Conservation (phyloP, 106 monocot genomes). For the Agapanthus africanus region DNA sequence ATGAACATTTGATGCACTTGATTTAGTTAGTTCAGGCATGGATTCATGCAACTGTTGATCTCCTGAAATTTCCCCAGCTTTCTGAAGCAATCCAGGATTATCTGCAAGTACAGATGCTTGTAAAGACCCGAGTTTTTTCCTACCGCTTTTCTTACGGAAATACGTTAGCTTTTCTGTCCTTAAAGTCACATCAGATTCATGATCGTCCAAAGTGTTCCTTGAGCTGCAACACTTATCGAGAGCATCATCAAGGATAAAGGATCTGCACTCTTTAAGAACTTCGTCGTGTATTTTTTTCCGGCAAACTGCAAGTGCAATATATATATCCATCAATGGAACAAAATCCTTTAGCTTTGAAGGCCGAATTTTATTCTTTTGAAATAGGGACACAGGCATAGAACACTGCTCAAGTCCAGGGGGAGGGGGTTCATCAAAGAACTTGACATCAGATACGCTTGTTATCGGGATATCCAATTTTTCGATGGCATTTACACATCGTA, state of each 20-base stretch:
- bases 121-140: constrained; percentile 21
- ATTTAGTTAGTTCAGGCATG: constrained; percentile 4
- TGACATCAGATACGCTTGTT: constrained; percentile 10
- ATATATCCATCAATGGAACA: constrained; percentile 27
- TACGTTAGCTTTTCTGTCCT: constrained; percentile 49
- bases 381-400: constrained; percentile 11
- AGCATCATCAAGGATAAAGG: constrained; percentile 20
- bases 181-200: constrained; percentile 14
- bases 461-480: constrained; percentile 33
- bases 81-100: constrained; percentile 11
- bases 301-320: constrained; percentile 58
- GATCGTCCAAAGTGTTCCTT: constrained; percentile 14
- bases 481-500: constrained; percentile 30
- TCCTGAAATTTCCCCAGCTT: constrained; percentile 11
- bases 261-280: constrained; percentile 46
- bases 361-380: constrained; percentile 36
- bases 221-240: constrained; percentile 24
- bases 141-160: constrained; percentile 56
- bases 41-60: constrained; percentile 14
- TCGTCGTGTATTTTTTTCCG: constrained; percentile 71
- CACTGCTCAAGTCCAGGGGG: constrained; percentile 46
- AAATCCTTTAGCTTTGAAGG: constrained; percentile 22
- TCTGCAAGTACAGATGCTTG: constrained; percentile 8
- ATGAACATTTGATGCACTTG: background rate
- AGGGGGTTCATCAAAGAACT: constrained; percentile 38